phyloP scores from a whole-genome alignment of 2,329 filamentous ascomycete species.

The Lecanicillium sp. region DNA sequence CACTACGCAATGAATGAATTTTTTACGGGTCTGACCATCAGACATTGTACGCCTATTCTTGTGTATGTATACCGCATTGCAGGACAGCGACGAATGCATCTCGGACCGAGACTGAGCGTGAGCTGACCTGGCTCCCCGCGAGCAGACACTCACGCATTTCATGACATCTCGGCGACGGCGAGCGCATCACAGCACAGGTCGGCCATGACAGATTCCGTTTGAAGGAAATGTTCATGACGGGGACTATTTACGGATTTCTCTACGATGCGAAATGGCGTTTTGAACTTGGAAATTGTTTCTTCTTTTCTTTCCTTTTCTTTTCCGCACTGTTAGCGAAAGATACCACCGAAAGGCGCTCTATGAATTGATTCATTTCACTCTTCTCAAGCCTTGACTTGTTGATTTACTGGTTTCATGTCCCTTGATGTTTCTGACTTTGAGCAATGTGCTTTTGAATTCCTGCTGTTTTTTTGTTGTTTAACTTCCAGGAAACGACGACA shows the following conservation, averaged over 20 bases:
- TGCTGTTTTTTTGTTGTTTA: not conserved
- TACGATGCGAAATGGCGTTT: not conserved
- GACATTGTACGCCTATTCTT: conserved; percentile 8
- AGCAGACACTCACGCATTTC: too few species aligned
- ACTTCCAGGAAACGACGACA: too few species aligned
- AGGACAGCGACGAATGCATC: too few species aligned
- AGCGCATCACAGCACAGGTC: not conserved
- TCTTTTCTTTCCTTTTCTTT: not conserved
- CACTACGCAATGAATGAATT: not conserved
- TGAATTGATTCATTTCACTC: not conserved
- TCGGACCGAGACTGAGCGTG: too few species aligned
- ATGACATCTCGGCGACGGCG: not conserved
- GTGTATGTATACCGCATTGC: too few species aligned
- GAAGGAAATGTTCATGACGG: not conserved
- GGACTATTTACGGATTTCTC: not conserved
- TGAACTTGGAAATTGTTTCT: not conserved
- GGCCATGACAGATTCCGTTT: not conserved
- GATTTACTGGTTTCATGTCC: too few species aligned
- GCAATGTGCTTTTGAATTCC: not conserved
- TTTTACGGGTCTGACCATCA: conserved; percentile 2
- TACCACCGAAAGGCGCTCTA: not conserved
- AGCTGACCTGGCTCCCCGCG: too few species aligned
- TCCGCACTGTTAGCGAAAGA: not conserved
- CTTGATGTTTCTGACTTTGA: too few species aligned
- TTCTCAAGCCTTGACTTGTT: not conserved